phyloP scores from a whole-genome alignment of 306 rosid species.

The Neltuma alba region DNA sequence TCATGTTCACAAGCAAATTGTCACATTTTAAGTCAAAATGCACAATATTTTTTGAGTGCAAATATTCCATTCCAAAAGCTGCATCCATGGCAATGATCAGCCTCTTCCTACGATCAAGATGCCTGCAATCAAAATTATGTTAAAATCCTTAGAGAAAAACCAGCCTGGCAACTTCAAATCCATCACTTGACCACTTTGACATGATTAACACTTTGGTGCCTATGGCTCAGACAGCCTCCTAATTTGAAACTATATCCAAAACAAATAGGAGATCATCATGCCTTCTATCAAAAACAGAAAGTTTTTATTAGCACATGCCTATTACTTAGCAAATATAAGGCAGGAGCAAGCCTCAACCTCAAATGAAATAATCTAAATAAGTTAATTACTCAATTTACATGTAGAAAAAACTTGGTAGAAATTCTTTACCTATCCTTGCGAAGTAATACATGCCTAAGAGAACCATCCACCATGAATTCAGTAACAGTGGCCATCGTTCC shows the following conservation, averaged over 20 bases:
- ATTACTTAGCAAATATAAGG: conserved; percentile 12
- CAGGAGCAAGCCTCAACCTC: conserved; percentile 4
- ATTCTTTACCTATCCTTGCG: conserved; percentile 58
- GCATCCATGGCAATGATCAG: conserved; percentile 77
- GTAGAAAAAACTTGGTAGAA: not conserved
- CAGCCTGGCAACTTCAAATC: not conserved
- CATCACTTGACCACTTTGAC: conserved; percentile 13
- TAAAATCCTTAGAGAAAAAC: not conserved
- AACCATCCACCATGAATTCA: conserved; percentile 73
- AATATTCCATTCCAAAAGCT: conserved; percentile 73
- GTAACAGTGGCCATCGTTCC: conserved; percentile 67
- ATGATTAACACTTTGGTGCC: not conserved
- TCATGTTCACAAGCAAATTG: conserved; percentile 69
- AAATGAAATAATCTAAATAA: not conserved
- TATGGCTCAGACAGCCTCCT: not conserved
- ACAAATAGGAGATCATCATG: conserved; percentile 24
- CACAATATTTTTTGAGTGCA: conserved; percentile 68
- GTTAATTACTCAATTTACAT: not conserved
- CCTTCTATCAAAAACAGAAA: conserved; percentile 21
- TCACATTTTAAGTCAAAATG: conserved; percentile 75
- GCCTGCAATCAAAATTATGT: conserved; percentile 36
- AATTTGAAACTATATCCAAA: conserved; percentile 27
- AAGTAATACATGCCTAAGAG: conserved; percentile 59
- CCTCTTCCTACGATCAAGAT: conserved; percentile 64
- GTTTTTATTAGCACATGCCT: conserved; percentile 12